Evolutionary conservation across 2,329 filamentous ascomycete species (phyloP), one percentile per base, ranked within the genome.

Genomic region (Aspergillus pseudoterreus): DNA sequence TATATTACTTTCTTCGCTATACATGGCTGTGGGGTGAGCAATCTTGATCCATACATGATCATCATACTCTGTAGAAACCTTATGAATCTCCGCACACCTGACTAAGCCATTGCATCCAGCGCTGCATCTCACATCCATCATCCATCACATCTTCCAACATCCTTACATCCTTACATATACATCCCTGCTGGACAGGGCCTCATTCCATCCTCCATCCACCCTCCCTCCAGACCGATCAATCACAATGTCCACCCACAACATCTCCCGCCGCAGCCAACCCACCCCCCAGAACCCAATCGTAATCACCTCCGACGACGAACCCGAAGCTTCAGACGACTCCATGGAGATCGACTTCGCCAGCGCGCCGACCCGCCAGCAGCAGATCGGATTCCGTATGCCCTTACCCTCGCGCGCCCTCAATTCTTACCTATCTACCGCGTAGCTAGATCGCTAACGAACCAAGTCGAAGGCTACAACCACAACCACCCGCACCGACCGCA

Each of bases 341-440:
- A 66, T 67, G 63, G 54, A 63, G 30, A 38, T 66, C 36, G 62
- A 65, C 8, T 51, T 48, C n/a, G 30, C 36, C 12, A 14, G 43
- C 21, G 47, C 36, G 17, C 47, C 39, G 14, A 32, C 32, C 14
- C 47, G 36, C 19, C 45, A 17, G 11, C 45, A 17, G 11, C 39
- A 47, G 12, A 35, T 45, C 1, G 47, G 27, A 15, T 39, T 38
- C n/a, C n/a, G 47, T 47, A 41, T n/a, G 45, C 19, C 19, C 19
- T 19, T 19, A 19, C 19, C 19, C 19, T 19, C 19, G 19, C 19
- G 4, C 19, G 19, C 19, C 3, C 19, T 19, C 19, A 19, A 4
- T 3, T 3, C 19, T 3, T 3, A 19, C 19, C 19, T 19, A 19
- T 3, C 2, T 19, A 19, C 19, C 19, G 19, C 19, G 19, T 19